Percentiles rank a stretch among this genome's conserved stretches.
Conservation (phyloP, 495 filamentous ascomycete species). For the Neurospora pannonica region DNA sequence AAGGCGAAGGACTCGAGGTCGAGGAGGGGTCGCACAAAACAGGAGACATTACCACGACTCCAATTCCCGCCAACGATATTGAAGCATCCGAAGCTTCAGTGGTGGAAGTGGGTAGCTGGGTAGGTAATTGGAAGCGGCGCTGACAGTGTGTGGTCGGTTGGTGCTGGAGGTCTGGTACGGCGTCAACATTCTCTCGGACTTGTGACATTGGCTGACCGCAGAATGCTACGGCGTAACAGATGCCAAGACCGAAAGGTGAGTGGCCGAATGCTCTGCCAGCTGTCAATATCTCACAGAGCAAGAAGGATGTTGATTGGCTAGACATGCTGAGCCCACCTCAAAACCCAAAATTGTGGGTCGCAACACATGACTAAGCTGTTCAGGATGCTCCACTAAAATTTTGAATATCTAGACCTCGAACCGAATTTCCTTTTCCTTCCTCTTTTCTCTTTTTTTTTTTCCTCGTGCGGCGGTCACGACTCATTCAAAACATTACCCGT, state of each 20-base stretch:
- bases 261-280: background rate
- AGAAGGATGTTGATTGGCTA: background rate
- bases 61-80: background rate
- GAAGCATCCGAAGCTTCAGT: background rate
- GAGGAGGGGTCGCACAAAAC: background rate
- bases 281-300: background rate
- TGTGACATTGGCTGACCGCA: background rate
- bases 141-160: background rate
- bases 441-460: constrained; percentile 21
- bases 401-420: constrained; percentile 3
- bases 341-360: background rate
- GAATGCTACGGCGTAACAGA: background rate
- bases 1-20: background rate
- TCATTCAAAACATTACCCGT: constrained; percentile 33
- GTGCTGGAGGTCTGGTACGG: background rate
- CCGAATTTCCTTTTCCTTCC: constrained; percentile 13
- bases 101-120: background rate
- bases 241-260: background rate
- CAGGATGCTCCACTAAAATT: constrained; percentile 3
- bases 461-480: constrained; percentile 32
- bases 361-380: constrained; percentile 1
- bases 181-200: background rate
- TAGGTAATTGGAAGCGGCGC: background rate
- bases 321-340: background rate
- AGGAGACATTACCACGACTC: background rate